Conservation (phyloP, 495 filamentous ascomycete species). For the Penicillium desertorum region DNA sequence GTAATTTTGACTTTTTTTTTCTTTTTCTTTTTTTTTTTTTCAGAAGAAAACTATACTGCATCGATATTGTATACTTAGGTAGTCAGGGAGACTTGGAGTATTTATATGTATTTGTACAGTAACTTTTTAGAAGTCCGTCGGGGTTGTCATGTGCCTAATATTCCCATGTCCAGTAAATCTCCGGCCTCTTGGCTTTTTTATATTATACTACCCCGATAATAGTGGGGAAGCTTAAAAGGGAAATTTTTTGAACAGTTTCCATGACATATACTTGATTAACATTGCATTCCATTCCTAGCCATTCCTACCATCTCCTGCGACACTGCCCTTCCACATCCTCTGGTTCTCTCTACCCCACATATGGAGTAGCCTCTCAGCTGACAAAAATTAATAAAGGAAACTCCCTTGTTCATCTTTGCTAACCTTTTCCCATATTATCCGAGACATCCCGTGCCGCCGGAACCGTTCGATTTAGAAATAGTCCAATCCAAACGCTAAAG, state of each 20-base stretch:
- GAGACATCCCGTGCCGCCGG: slow-evolving; percentile 18
- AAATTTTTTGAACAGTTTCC: slow-evolving; percentile 6
- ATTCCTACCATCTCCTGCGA: too few species aligned
- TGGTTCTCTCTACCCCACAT: slow-evolving; percentile 7
- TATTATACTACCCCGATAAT: too few species aligned
- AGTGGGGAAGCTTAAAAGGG: slow-evolving; percentile 11
- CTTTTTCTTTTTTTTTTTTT: too few species aligned
- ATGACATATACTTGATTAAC: too few species aligned
- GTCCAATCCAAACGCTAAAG: background rate
- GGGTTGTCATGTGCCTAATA: slow-evolving; percentile 7
- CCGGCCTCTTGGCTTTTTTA: slow-evolving; percentile 1
- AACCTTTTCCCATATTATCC: slow-evolving; percentile 11
- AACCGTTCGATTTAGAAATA: slow-evolving; percentile 10
- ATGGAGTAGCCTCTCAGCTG: slow-evolving; percentile 8
- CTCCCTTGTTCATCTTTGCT: background rate
- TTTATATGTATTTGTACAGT: background rate
- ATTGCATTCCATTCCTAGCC: too few species aligned
- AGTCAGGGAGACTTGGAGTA: background rate
- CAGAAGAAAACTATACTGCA: too few species aligned
- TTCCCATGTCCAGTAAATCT: background rate
- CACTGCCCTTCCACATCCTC: background rate
- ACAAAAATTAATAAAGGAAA: slow-evolving; percentile 11
- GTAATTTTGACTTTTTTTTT: too few species aligned
- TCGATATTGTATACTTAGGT: too few species aligned
- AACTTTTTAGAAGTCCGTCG: background rate